phyloP scores from a whole-genome alignment of 177 flowering plant species.

The Vitis hybrid region DNA sequence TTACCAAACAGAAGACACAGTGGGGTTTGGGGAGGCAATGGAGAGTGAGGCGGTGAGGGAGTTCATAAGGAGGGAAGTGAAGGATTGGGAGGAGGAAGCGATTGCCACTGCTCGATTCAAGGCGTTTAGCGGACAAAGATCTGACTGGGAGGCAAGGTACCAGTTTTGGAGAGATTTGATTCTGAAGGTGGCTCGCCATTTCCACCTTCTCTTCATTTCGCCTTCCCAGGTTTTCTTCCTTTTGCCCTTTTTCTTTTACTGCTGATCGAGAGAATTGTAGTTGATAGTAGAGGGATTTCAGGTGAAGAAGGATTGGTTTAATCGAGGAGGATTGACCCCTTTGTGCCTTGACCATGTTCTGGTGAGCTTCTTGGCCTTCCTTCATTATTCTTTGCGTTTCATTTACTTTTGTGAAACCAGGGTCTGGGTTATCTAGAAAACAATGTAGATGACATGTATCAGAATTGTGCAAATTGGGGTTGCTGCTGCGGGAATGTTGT shows the following conservation, averaged over 20 bases:
- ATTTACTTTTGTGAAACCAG: too few species aligned
- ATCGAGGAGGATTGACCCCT: constrained; percentile 67
- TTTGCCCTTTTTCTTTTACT: background rate
- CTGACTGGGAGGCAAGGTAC: constrained; percentile 79
- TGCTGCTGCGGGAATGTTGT: too few species aligned
- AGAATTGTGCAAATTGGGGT: too few species aligned
- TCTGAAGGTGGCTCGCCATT: constrained; percentile 59
- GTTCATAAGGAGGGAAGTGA: constrained; percentile 48
- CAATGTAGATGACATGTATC: too few species aligned
- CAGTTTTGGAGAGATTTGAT: constrained; percentile 80
- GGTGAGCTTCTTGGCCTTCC: constrained; percentile 34
- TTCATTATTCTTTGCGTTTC: background rate
- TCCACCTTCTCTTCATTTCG: constrained; percentile 46
- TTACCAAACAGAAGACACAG: too few species aligned
- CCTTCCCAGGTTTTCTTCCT: constrained; percentile 44
- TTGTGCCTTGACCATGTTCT: constrained; percentile 77
- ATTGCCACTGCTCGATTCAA: constrained; percentile 72
- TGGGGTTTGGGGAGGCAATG: too few species aligned
- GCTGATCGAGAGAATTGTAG: background rate
- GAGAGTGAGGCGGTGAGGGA: constrained; percentile 15
- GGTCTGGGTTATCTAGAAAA: too few species aligned
- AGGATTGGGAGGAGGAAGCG: constrained; percentile 85
- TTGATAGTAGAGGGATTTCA: too few species aligned
- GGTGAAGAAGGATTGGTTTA: constrained; percentile 71
- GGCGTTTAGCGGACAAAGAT: constrained; percentile 83